Evolutionary conservation across 129 eudicot genomes (phyloP).

Genomic region (Helichrysum umbraculigerum): DNA sequence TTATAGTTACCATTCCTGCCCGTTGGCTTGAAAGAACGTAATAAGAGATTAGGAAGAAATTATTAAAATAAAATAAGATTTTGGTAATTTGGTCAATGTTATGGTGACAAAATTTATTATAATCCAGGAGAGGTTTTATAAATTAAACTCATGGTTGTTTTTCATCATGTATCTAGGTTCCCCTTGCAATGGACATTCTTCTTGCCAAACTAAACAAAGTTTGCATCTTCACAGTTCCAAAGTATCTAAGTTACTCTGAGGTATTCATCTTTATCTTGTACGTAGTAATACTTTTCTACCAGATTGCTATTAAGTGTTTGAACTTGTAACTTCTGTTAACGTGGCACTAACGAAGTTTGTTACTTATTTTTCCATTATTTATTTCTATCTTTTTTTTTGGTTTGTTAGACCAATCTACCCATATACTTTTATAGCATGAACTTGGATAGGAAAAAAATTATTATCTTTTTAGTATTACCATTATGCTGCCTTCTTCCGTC

Average conservation of each 20-base stretch:
- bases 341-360: neutral
- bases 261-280: conserved; percentile 36
- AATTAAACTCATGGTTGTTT: conserved; percentile 1
- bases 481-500: neutral
- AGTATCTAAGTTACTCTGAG: conserved; percentile 77
- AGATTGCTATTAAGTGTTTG: conserved; percentile 20
- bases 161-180: conserved; percentile 49
- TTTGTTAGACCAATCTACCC: neutral
- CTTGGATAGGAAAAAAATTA: conserved; percentile 1
- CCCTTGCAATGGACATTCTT: conserved; percentile 75
- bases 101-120: neutral
- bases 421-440: conserved; percentile 7
- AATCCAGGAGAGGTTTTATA: neutral
- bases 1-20: conserved; percentile 1
- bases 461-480: neutral
- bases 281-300: neutral
- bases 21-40: neutral
- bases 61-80: neutral
- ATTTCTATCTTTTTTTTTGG: neutral
- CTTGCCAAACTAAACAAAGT: conserved; percentile 80
- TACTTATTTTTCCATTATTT: neutral
- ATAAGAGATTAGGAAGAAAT: neutral
- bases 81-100: conserved; percentile 6
- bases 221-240: conserved; percentile 89
- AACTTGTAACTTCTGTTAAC: neutral